Conservation (phyloP, 2,329 filamentous ascomycete species). For the Lecanoromycetidae sp. region DNA sequence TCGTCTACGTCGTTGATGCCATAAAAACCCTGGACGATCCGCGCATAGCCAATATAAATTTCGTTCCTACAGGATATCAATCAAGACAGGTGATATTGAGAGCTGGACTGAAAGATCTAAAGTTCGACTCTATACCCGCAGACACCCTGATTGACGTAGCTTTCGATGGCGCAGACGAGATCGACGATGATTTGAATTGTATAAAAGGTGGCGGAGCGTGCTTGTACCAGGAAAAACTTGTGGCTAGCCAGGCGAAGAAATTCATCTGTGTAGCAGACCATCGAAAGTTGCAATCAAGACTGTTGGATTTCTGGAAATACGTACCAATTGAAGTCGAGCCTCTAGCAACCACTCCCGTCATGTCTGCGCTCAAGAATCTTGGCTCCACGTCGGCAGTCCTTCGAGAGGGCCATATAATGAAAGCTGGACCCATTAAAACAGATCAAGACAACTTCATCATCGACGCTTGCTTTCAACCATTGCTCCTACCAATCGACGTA, state of each 20-base stretch:
- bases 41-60: slow-evolving; percentile 49
- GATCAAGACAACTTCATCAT: slow-evolving; percentile 84
- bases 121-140: slow-evolving; percentile 61
- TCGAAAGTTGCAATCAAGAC: slow-evolving; percentile 68
- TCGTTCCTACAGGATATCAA: slow-evolving; percentile 86
- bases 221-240: slow-evolving; percentile 93
- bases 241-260: slow-evolving; percentile 69
- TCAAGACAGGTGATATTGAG: slow-evolving; percentile 73
- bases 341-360: slow-evolving; percentile 64
- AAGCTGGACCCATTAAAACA: slow-evolving; percentile 72
- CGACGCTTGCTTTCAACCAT: slow-evolving; percentile 72
- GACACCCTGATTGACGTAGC: slow-evolving; percentile 65
- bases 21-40: slow-evolving; percentile 41
- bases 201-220: slow-evolving; percentile 98
- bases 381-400: slow-evolving; percentile 61
- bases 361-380: slow-evolving; percentile 57
- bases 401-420: slow-evolving; percentile 59
- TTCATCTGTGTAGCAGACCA: slow-evolving; percentile 90
- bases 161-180: slow-evolving; percentile 95
- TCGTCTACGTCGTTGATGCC: slow-evolving; percentile 56
- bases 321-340: slow-evolving; percentile 93
- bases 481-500: slow-evolving; percentile 53
- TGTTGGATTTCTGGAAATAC: slow-evolving; percentile 64
- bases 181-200: slow-evolving; percentile 86
- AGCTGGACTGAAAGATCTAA: slow-evolving; percentile 64